Conservation (phyloP, 129 eudicot species). For the Artemisia tridentata region DNA sequence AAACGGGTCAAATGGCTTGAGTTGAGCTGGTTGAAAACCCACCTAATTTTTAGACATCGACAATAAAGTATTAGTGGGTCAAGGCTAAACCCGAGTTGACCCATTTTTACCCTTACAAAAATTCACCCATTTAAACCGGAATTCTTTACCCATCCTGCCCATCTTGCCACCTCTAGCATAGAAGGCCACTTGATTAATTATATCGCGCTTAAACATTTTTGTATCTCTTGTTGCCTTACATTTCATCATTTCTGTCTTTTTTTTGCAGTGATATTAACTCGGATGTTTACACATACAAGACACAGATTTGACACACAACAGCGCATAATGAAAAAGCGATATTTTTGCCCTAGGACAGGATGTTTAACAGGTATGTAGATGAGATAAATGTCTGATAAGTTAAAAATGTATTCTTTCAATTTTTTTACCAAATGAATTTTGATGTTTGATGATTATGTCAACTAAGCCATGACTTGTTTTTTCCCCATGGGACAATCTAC, state of each 20-base stretch:
- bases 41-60: no score
- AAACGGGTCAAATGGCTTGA: neutral
- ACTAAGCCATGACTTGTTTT: constrained; percentile 24
- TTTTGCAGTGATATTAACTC: constrained; percentile 28
- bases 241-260: neutral
- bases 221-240: neutral
- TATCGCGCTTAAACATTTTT: neutral
- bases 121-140: neutral
- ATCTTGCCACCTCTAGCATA: neutral
- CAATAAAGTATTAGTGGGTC: no score
- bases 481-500: constrained; percentile 10
- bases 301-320: constrained; percentile 16
- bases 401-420: constrained; percentile 28
- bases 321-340: constrained; percentile 14
- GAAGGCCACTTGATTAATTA: neutral
- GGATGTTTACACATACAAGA: constrained; percentile 26
- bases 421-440: constrained; percentile 28
- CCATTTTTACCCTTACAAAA: no score
- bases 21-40: neutral
- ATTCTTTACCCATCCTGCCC: neutral
- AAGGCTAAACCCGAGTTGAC: neutral
- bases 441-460: constrained; percentile 29
- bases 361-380: constrained; percentile 35
- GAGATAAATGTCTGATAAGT: constrained; percentile 6
- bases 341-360: constrained; percentile 14